Base-by-base conservation (phyloP, 176 grass and related monocot species). In the Panicum miliaceum region DNA sequence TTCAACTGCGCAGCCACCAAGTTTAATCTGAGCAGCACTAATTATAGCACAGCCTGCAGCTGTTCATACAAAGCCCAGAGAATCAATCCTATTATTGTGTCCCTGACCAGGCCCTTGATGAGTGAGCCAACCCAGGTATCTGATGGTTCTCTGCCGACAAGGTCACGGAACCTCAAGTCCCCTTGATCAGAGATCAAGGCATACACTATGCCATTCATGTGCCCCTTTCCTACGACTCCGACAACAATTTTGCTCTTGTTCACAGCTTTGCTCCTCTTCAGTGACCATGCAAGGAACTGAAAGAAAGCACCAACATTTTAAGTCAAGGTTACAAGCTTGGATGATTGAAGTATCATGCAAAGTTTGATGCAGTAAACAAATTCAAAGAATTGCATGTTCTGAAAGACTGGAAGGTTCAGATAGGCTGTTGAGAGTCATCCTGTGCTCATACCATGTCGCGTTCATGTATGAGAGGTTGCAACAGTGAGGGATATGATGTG, bases 261-360 rank as follows among this genome's bases (percentile, higher is more conserved):
- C 51, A 95, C 96, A 45, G 96, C 96, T 81, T 98, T 98, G 89
- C 96, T 95, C 82, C 96, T 91, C 83, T 98, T 98, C 62, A 98
- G 85, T 14, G 96, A 98, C 96, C 96, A 98, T 25, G 93, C 91
- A 11, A 95, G 82, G 84, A 85, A 95, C 96, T 98, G 83, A 81
- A 84, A 88, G 15, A 27, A 87, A 82, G 54, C 41, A 51, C 14
- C 11, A 23, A 6, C 25, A 12, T 1, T 76, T 64, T 7, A 60
- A 8, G 26, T 84, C 12, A 73, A 36, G 13, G 41, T 26, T 47
- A 19, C 7, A 36, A 37, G 3, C 22, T 22, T 53, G 2, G 45
- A 50, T 16, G 19, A 16, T 15, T 32, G 41, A 16, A 16, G n/a
- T 71, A 29, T 18, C 1, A 10, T 73, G 45, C 43, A 78, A 46